Evolutionary conservation across 2,329 filamentous ascomycete genomes (phyloP).

Genomic region (Colletotrichum navitas): DNA sequence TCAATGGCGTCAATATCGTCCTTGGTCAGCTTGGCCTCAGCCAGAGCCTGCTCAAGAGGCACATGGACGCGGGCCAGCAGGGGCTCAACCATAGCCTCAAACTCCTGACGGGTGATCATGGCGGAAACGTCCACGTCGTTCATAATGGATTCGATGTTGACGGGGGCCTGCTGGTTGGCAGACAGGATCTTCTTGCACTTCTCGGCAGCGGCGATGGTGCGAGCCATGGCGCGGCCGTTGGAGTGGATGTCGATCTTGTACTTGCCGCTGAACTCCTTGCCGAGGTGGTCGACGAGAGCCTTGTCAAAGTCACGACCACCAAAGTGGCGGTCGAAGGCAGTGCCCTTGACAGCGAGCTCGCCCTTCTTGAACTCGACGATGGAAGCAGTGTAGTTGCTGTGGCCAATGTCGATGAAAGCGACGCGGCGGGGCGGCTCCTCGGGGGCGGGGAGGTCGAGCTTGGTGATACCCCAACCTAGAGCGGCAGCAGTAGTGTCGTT

Average conservation of each 20-base stretch:
- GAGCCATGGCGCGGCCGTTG: constrained; percentile 89
- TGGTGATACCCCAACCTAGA: constrained; percentile 97
- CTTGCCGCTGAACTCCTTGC: constrained; percentile 95
- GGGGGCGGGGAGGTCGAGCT: constrained; percentile 87
- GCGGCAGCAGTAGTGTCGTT: constrained; percentile 98
- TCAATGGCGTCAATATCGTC: constrained; percentile 96
- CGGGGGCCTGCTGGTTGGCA: constrained; percentile 89
- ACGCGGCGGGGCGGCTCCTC: constrained; percentile 95
- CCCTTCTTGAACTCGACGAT: constrained; percentile 98
- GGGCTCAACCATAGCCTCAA: constrained; percentile 90
- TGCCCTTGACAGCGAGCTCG: constrained; percentile 93
- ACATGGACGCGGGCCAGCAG: constrained; percentile 78
- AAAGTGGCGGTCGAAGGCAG: constrained; percentile 94
- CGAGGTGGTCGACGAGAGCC: constrained; percentile 93
- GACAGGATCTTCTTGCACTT: constrained; percentile 99
- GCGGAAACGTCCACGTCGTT: constrained; percentile 93
- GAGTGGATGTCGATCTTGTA: constrained; percentile 96
- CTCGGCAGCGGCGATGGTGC: constrained; percentile 89
- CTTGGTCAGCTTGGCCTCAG: constrained; percentile 89
- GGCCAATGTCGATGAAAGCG: constrained; percentile 92
- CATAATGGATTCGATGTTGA: constrained; percentile 99
- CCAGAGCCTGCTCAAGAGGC: constrained; percentile 90
- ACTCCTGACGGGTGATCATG: constrained; percentile 93
- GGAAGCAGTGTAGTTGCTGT: constrained; percentile 95
- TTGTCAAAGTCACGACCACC: constrained; percentile 98